phyloP scores from a whole-genome alignment of 208 protist genomes.

The Leishmania guyanensis region DNA sequence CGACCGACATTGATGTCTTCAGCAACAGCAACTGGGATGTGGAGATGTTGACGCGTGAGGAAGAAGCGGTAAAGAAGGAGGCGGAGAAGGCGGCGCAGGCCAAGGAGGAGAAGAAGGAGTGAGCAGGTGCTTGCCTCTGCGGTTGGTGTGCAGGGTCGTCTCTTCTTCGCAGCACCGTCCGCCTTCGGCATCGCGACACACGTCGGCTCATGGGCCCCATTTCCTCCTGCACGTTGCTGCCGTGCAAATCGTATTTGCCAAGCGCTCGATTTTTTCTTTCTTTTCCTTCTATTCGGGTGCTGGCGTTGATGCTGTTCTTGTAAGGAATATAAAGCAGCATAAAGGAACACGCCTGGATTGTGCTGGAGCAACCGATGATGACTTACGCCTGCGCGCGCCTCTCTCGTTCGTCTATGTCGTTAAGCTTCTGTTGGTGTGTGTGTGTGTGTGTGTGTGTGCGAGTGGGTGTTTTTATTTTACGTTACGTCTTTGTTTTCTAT shows the following conservation, averaged over 20 bases:
- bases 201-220: background rate
- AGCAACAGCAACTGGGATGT: constrained; percentile 95
- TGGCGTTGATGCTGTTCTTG: background rate
- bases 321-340: background rate
- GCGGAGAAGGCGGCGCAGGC: constrained; percentile 5
- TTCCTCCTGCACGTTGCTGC: background rate
- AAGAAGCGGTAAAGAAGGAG: constrained; percentile 34
- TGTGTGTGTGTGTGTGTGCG: background rate
- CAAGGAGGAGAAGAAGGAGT: constrained; percentile 10
- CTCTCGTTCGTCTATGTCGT: background rate
- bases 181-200: background rate
- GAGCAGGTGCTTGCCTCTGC: background rate
- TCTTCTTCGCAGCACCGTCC: background rate
- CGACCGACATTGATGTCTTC: constrained; percentile 96
- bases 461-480: background rate
- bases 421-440: background rate
- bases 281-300: background rate
- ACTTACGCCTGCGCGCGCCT: background rate
- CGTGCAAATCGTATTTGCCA: too few relatives aligned
- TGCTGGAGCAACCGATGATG: background rate
- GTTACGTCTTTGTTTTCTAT: background rate
- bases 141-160: background rate
- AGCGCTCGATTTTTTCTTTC: background rate
- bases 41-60: constrained; percentile 66
- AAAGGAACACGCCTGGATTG: background rate